Base-by-base conservation (phyloP, 192 early-diverging fungal genomes). In the Helicostylum pulchrum region DNA sequence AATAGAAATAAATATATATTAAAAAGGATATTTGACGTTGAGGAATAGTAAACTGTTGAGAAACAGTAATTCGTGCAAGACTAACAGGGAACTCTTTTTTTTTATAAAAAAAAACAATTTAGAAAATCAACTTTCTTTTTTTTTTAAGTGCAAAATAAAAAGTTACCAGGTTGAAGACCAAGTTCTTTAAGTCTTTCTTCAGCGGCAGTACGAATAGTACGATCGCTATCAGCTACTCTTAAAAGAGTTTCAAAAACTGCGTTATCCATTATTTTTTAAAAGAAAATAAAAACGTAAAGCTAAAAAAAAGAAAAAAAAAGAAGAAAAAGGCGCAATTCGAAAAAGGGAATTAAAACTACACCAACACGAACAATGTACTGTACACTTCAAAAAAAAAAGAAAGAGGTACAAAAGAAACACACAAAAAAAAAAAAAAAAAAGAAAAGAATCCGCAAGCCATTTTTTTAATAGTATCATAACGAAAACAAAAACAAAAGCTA, bases 171-270 rank as follows among this genome's bases (percentile, higher is more conserved):
- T 51, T 80, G 65, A 55, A 74, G 67, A 54, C 82, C 77, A 23
- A 94, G 77, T 50, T 86, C 87, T 71, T 86, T 88, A 32, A 92
- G 76, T 30, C 73, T 75, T 50, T 76, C 64, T 73, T 94, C 93
- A 30, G 90, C 88, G 46, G 82, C 69, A 47, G 78, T 72, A 17
- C 91, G 87, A 34, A 78, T 75, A 49, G 83, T 81, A 17, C 80
- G 66, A 57, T 92, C 88, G 0, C 83, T 78, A 36, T 88, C 85
- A 53, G 92, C 78, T 19, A 86, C 87, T 44, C 81, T 80, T 69
- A 87, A 79, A 19, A 94, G 76, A 6, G 82, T 83, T 65, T 87
- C 85, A 56, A 87, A 90, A 26, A 90, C 83, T 17, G 80, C 77
- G 74, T 81, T 83, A 62, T 92, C 90, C 92, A 93, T 91, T 39